These are phyloP conservation scores for Leishmania amazonensis DNA, from an alignment of 208 protist species.

Conservation along the genomic window DNA sequence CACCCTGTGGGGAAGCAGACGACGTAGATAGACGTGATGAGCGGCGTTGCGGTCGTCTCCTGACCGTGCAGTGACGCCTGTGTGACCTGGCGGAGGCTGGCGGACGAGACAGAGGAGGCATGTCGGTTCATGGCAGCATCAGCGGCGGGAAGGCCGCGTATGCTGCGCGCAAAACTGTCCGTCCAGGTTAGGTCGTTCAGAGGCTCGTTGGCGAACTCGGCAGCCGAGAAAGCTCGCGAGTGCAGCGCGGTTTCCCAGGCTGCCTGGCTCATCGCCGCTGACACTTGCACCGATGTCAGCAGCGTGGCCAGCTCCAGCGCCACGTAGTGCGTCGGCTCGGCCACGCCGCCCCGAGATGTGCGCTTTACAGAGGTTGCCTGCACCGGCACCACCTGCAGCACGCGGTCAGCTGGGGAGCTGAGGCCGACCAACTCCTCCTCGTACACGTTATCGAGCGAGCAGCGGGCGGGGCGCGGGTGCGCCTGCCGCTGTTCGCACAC, in stretches of 20 bases:
- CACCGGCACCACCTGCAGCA: slow-evolving; percentile 15
- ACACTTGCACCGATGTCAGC: slow-evolving; percentile 9
- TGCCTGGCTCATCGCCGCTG: slow-evolving; percentile 2
- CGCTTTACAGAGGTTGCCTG: neutral
- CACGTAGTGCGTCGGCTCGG: slow-evolving; percentile 19
- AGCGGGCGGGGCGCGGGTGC: slow-evolving; percentile 7
- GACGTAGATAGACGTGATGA: slow-evolving; percentile 33
- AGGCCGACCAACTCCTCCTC: slow-evolving; percentile 28
- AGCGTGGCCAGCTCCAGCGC: slow-evolving; percentile 27
- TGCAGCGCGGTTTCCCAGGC: slow-evolving; percentile 14
- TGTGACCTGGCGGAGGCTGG: neutral
- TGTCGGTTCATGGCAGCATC: neutral
- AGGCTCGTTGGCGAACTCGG: slow-evolving; percentile 13
- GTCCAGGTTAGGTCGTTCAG: slow-evolving; percentile 15
- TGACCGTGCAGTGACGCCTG: neutral
- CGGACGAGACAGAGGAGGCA: neutral
- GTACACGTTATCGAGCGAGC: slow-evolving; percentile 26
- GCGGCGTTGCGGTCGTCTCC: slow-evolving; percentile 4
- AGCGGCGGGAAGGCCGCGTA: slow-evolving; percentile 5
- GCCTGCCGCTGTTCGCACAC: slow-evolving; percentile 9
- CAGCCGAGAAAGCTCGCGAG: neutral
- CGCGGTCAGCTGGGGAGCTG: slow-evolving; percentile 14
- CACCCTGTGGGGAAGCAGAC: slow-evolving; percentile 39
- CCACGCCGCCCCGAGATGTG: neutral
- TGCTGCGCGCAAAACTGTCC: slow-evolving; percentile 3